These are phyloP conservation scores for Pleurotus eryngii DNA, from an alignment of 768 basidiomycete genomes.

Conservation along the genomic window DNA sequence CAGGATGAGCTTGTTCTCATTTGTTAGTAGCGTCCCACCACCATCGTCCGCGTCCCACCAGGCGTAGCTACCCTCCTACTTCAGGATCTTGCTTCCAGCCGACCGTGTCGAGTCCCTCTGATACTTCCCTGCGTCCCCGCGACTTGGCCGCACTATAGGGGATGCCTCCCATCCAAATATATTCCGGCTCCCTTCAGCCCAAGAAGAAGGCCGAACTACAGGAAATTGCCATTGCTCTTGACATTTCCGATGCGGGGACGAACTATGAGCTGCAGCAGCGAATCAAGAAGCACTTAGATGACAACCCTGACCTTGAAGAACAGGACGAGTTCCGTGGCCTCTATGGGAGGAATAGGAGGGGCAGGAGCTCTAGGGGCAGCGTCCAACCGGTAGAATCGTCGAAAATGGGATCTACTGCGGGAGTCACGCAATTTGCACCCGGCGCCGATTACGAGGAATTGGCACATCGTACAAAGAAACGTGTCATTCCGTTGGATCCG, in stretches of 20 bases:
- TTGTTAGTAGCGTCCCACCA: constrained; percentile 27
- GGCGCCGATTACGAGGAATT: not conserved
- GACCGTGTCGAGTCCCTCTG: not conserved
- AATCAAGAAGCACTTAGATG: constrained; percentile 62
- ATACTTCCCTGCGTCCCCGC: constrained; percentile 40
- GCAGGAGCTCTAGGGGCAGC: constrained; percentile 35
- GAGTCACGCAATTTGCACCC: constrained; percentile 8
- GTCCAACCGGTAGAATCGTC: constrained; percentile 14
- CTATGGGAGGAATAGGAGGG: constrained; percentile 39
- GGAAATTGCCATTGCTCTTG: constrained; percentile 53
- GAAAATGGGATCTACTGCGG: constrained; percentile 6
- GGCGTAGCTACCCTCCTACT: not conserved
- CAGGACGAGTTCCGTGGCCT: constrained; percentile 57
- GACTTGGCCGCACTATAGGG: constrained; percentile 3
- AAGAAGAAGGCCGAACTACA: constrained; percentile 72
- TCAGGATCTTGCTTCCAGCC: not conserved
- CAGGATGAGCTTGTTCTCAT: not conserved
- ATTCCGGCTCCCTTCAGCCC: constrained; percentile 49
- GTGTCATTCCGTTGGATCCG: constrained; percentile 32
- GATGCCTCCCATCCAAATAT: not conserved
- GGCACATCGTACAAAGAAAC: constrained; percentile 7
- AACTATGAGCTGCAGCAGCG: constrained; percentile 60
- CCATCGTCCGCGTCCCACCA: constrained; percentile 6
- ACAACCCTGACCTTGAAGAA: constrained; percentile 53
- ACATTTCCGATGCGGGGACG: constrained; percentile 52